A percentile compares a stretch with the other conserved stretches of the same genome.
Evolutionary conservation across 2,329 filamentous ascomycete genomes (phyloP).

Genomic region (Didymella segeticola): DNA sequence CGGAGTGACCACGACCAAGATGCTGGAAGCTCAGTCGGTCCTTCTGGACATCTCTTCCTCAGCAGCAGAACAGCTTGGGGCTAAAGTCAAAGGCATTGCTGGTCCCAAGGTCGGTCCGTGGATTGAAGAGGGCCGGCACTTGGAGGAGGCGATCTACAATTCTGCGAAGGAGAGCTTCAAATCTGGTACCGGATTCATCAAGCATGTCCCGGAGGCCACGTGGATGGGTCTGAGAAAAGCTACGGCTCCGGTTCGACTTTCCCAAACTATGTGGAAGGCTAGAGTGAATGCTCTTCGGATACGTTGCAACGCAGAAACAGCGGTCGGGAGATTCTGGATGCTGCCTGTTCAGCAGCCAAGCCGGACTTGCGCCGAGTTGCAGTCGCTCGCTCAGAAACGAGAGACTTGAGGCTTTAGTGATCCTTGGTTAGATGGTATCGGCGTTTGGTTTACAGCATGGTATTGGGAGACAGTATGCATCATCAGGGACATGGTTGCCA

Average conservation of each 20-base stretch:
- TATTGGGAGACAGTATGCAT: constrained; percentile 9
- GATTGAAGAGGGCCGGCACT: constrained; percentile 5
- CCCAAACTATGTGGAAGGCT: constrained; percentile 35
- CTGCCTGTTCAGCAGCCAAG: constrained; percentile 22
- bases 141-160: constrained; percentile 5
- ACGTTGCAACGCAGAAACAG: constrained; percentile 35
- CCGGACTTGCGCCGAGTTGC: constrained; percentile 26
- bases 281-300: constrained; percentile 40
- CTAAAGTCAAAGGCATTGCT: neutral
- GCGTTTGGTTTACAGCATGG: constrained; percentile 12
- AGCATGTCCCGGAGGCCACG: constrained; percentile 26
- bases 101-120: neutral
- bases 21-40: constrained; percentile 28
- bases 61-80: constrained; percentile 21
- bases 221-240: constrained; percentile 32
- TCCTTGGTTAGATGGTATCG: neutral
- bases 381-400: neutral
- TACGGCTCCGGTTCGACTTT: constrained; percentile 38
- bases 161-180: constrained; percentile 19
- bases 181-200: constrained; percentile 17
- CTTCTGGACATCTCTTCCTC: constrained; percentile 31
- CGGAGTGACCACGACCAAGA: constrained; percentile 25
- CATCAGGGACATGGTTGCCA: neutral
- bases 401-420: neutral
- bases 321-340: constrained; percentile 25